Percentiles rank a stretch among this genome's conserved stretches.
These are phyloP conservation scores for Begonia masoniana DNA, from an alignment of 306 rosid species.

Conservation along the genomic window DNA sequence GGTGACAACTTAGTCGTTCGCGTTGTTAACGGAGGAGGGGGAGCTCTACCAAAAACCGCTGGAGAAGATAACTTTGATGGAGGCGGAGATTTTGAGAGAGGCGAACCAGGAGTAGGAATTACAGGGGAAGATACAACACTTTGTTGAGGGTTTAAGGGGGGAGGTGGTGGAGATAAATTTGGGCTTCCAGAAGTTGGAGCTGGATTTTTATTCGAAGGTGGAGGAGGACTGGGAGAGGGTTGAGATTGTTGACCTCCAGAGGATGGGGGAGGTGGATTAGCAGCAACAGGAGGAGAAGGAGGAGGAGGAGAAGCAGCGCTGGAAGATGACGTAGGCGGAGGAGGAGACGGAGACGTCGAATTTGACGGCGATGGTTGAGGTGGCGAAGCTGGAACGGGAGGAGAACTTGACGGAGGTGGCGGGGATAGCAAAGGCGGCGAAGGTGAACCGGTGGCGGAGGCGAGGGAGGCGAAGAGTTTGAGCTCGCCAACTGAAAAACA, in stretches of 20 bases:
- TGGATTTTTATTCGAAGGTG: neutral
- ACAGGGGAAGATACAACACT: neutral
- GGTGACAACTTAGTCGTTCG: slow-evolving; percentile 2
- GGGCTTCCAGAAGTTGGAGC: neutral
- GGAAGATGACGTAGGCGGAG: slow-evolving; percentile 19
- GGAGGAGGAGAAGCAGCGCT: slow-evolving; percentile 2
- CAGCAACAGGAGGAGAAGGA: neutral
- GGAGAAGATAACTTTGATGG: neutral
- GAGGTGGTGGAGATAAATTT: neutral
- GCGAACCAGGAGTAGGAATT: slow-evolving; percentile 8
- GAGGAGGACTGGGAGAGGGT: slow-evolving; percentile 9
- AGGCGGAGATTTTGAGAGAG: neutral
- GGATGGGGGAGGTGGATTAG: neutral
- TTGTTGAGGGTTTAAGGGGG: neutral
- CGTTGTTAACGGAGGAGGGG: slow-evolving; percentile 8
- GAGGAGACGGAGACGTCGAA: slow-evolving; percentile 6
- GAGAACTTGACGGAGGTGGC: slow-evolving; percentile 5
- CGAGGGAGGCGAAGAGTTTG: slow-evolving; percentile 6
- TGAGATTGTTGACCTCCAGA: slow-evolving; percentile 7
- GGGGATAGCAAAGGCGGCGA: neutral
- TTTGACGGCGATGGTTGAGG: slow-evolving; percentile 9
- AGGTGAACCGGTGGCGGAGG: slow-evolving; percentile 3
- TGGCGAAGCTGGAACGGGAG: slow-evolving; percentile 5
- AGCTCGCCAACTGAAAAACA: neutral
- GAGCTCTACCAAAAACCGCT: neutral